Base-by-base conservation (phyloP, 1,284 basidiomycete species). In the Hemileia vastatrix region DNA sequence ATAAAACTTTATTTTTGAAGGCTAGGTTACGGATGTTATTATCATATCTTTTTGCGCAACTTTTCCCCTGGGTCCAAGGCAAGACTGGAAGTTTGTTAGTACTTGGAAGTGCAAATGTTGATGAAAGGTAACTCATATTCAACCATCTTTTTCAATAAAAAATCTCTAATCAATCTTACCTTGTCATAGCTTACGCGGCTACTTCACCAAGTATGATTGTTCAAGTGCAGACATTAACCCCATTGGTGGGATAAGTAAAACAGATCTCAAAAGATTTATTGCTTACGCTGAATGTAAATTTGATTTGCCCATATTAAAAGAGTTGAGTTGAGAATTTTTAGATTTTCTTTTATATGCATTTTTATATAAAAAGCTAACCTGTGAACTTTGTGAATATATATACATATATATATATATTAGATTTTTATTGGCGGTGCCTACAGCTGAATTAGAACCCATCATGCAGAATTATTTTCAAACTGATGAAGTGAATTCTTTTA, bases 201-300 rank as follows among this genome's bases (percentile, higher is more conserved):
- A 62, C 32, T 40, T 62, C 45, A 62, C 59, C 6, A 62, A 62
- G 50, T 62, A 62, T 50, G 59, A 62, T 55, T 62, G 59, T 33
- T 62, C 59, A 44, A 62, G 59, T 43, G 59, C 59, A 9, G 59
- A 62, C 24, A 62, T 62, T 15, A 62, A 62, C 27, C 59, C 59
- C 45, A 62, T 62, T 43, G 59, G 59, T 19, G 59, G 59, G 32
- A 62, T 62, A 18, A 62, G 59, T 19, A 62, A 62, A 54, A 62
- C 59, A 18, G 59, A 62, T 44, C 53, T 62, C 1, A 62, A 62
- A 33, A 36, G 59, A 13, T 62, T 62, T 32, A 62, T 62, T 50
- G 52, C 18, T 18, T 62, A 54, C 18, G 52, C 59, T 2, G 50
- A 50, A 43, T 49, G 31, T 4, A 62, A 62, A 33, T 50, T 62